phyloP scores from a whole-genome alignment of 192 early-diverging fungal species.

The Allomyces macrogynus region DNA sequence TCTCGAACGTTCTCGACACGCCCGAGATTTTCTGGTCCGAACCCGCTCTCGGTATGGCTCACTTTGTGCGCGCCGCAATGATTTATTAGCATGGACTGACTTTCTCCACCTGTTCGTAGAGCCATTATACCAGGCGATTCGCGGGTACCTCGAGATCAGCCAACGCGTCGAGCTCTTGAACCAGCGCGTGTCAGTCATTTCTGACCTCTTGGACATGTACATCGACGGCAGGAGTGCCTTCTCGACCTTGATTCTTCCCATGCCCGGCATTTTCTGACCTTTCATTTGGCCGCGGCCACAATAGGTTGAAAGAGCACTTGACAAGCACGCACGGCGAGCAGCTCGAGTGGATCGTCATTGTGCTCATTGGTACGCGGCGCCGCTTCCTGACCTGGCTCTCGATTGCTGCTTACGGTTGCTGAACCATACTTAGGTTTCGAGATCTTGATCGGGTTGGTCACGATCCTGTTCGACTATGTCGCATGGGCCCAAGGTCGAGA shows the following conservation, averaged over 20 bases:
- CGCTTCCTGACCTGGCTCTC: constrained; percentile 1
- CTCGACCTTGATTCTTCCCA: background rate
- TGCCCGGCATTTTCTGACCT: constrained; percentile 36
- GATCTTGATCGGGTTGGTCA: constrained; percentile 53
- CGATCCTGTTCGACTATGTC: constrained; percentile 37
- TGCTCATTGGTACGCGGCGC: background rate
- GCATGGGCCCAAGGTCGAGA: too few species aligned
- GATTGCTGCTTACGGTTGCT: constrained; percentile 16
- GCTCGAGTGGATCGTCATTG: constrained; percentile 86
- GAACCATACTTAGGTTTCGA: constrained; percentile 28
- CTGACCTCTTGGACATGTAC: constrained; percentile 14
- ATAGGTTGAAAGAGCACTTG: constrained; percentile 87
- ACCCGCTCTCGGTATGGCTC: constrained; percentile 35
- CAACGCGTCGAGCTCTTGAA: constrained; percentile 81
- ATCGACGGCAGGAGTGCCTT: background rate
- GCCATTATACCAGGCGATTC: background rate
- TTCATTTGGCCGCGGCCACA: constrained; percentile 4
- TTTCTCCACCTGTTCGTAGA: background rate
- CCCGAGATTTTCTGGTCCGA: constrained; percentile 89
- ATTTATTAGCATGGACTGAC: background rate
- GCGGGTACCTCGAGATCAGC: constrained; percentile 58
- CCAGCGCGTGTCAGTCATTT: constrained; percentile 74
- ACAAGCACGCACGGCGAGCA: constrained; percentile 78
- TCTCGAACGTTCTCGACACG: constrained; percentile 71
- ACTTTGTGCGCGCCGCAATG: background rate